Evolutionary conservation across 148 eudicot species (phyloP).

Genomic region (Oxyria digyna): DNA sequence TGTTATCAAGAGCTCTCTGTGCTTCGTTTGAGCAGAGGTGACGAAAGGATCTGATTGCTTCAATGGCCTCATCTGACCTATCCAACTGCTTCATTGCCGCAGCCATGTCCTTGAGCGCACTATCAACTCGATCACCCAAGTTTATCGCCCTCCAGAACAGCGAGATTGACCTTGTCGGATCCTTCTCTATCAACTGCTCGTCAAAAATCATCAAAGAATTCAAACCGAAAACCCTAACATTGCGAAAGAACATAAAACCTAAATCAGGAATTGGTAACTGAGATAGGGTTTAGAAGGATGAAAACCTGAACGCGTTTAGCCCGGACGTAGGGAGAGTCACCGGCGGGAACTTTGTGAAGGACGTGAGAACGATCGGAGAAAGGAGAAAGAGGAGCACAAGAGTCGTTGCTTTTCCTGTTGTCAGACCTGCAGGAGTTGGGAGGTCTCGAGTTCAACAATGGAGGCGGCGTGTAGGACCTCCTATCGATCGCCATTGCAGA

Average conservation of each 20-base stretch:
- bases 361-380: slow-evolving; percentile 33
- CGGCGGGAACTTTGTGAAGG: slow-evolving; percentile 60
- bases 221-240: not conserved
- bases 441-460: slow-evolving; percentile 1
- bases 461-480: slow-evolving; percentile 45
- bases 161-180: slow-evolving; percentile 60
- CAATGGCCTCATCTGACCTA: slow-evolving; percentile 83
- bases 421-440: slow-evolving; percentile 35
- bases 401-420: slow-evolving; percentile 13
- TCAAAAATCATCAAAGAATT: not conserved
- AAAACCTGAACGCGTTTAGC: slow-evolving; percentile 81
- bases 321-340: slow-evolving; percentile 69
- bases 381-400: not conserved
- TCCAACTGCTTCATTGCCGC: slow-evolving; percentile 70
- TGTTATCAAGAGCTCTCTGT: slow-evolving; percentile 74
- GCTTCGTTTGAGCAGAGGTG: slow-evolving; percentile 57
- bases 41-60: slow-evolving; percentile 74
- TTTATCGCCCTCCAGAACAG: slow-evolving; percentile 85
- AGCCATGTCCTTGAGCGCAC: slow-evolving; percentile 93
- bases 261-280: not conserved
- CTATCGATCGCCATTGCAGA: slow-evolving; percentile 12
- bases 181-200: slow-evolving; percentile 66
- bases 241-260: not conserved
- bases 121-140: slow-evolving; percentile 74
- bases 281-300: not conserved